Conservation (phyloP, 129 eudicot species). For the Artemisia tridentata region DNA sequence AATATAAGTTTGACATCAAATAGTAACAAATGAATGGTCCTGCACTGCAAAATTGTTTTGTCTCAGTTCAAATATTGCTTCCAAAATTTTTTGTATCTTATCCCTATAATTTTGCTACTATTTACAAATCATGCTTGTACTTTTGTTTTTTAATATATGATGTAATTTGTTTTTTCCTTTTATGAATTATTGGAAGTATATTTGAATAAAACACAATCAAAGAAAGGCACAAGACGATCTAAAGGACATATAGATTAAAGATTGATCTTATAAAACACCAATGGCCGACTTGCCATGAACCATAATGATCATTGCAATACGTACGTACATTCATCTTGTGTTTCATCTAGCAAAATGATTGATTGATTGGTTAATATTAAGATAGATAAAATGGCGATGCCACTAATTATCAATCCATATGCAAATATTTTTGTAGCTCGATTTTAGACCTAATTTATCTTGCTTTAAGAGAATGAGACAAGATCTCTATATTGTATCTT, state of each 20-base stretch:
- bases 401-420: too few species aligned
- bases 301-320: too few species aligned
- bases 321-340: too few species aligned
- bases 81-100: slow-evolving; percentile 17
- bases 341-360: too few species aligned
- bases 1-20: slow-evolving; percentile 13
- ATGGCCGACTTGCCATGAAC: too few species aligned
- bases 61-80: slow-evolving; percentile 11
- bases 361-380: too few species aligned
- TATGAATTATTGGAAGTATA: too few species aligned
- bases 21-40: slow-evolving; percentile 29
- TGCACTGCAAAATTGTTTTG: slow-evolving; percentile 22
- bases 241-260: too few species aligned
- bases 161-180: not conserved
- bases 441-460: not conserved
- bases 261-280: too few species aligned
- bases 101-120: slow-evolving; percentile 11
- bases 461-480: not conserved
- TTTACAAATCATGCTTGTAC: slow-evolving; percentile 2
- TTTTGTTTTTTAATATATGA: not conserved
- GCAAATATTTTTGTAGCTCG: not conserved
- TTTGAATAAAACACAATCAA: too few species aligned
- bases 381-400: not conserved
- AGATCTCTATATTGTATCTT: not conserved
- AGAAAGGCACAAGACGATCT: too few species aligned